Percentiles rank a stretch among this genome's conserved stretches.
Conservation (phyloP, 1,284 basidiomycete genomes). For the Naganishia albida region DNA sequence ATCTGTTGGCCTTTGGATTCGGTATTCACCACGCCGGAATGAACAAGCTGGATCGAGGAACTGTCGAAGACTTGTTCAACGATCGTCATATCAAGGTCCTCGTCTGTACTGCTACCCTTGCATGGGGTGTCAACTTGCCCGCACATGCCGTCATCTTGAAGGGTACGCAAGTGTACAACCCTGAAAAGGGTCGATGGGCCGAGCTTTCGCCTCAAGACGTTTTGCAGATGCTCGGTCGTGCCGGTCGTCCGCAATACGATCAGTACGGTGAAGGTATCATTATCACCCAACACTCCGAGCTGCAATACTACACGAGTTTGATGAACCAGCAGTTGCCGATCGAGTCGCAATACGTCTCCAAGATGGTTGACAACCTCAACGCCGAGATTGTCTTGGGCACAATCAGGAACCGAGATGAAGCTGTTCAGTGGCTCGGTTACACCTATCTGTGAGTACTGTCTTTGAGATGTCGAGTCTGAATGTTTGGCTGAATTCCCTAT, state of each 20-base stretch:
- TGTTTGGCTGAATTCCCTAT: conserved; percentile 13
- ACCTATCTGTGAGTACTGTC: conserved; percentile 72
- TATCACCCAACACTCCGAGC: conserved; percentile 94
- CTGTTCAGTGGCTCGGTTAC: conserved; percentile 95
- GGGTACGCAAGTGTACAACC: conserved; percentile 98
- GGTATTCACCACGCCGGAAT: conserved; percentile 99
- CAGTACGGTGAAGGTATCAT: conserved; percentile 98
- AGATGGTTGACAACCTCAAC: conserved; percentile 93
- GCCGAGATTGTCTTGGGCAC: conserved; percentile 97
- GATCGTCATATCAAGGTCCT: conserved; percentile 92
- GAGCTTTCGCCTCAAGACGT: conserved; percentile 96
- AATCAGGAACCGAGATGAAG: conserved; percentile 92
- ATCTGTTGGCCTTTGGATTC: conserved; percentile 93
- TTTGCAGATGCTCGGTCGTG: conserved; percentile 97
- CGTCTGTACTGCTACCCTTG: conserved; percentile 95
- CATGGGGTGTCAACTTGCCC: conserved; percentile 98
- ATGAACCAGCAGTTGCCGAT: conserved; percentile 96
- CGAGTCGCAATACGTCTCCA: conserved; percentile 90
- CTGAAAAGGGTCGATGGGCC: conserved; percentile 96
- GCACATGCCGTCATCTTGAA: conserved; percentile 99
- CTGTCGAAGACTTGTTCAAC: conserved; percentile 93
- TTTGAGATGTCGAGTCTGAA: neutral
- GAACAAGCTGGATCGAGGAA: conserved; percentile 86
- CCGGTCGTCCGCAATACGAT: conserved; percentile 96
- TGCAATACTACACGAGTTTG: conserved; percentile 94